Evolutionary conservation across 257 asterid species (phyloP), one percentile per base, ranked within the genome.

Genomic region (Solanum virginianum): DNA sequence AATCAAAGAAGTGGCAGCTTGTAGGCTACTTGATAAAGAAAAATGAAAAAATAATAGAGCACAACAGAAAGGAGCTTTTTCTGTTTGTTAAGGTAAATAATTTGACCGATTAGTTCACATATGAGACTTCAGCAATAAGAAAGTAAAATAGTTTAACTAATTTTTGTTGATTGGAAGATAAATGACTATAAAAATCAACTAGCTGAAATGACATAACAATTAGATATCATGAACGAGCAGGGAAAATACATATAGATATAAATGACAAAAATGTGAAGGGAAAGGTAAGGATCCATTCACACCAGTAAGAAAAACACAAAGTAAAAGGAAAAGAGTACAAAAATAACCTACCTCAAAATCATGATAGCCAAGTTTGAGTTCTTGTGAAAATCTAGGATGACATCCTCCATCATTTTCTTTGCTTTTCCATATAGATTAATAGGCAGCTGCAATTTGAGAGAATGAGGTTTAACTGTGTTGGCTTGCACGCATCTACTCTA

Each of bases 391-490:
- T 94, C 99, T 60, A 95, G 90, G 81, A 93, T 94, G 45, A 95
- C 93, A 89, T 95, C 99, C 86, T 95, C 98, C 4, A 22, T 96
- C 99, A 94, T 95, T 89, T 95, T 95, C 94, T 94, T 95, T 88
- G 98, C 99, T 89, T 93, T 94, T 71, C 98, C 97, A 86, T 95
- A 95, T 18, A 98, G 99, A 88, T 95, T 16, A 47, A 47, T 63
- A 24, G 41, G 71, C 71, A 90, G 82, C 98, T 95, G 91, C 88
- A 90, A 7, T 62, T 74, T 24, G 71, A 41, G 39, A 91, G 43
- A 43, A 74, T 74, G 72, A 83, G 56, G 20, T 69, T 51, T 85
- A 86, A 83, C 51, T 26, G 24, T 36, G 41, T 36, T 36, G 41
- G 41, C 7, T 5, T 36, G 41, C 41, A 36, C 6, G 41, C 6